Conservation (phyloP, 257 asterid genomes). For the Avicennia marina region DNA sequence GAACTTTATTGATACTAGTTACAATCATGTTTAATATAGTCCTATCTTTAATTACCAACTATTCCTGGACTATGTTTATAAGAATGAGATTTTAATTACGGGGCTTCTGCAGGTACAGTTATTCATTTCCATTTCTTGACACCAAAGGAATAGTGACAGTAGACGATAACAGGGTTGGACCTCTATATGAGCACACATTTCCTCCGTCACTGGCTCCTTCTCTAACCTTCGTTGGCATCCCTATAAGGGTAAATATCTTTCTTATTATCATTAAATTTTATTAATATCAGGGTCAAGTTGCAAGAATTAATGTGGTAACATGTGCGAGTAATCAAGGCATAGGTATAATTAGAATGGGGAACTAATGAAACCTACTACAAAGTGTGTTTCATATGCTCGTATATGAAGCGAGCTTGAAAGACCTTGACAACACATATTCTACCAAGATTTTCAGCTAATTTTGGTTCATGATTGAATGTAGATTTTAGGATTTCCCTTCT, state of each 20-base stretch:
- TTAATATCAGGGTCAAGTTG: too few species aligned
- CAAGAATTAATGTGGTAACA: too few species aligned
- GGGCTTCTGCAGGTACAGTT: constrained; percentile 83
- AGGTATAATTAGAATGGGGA: too few species aligned
- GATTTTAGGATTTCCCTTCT: constrained; percentile 84
- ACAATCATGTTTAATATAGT: too few species aligned
- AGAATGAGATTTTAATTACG: too few species aligned
- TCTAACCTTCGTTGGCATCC: constrained; percentile 84
- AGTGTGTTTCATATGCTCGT: too few species aligned
- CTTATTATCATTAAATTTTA: too few species aligned
- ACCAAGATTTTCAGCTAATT: constrained; percentile 7
- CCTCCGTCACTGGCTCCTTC: constrained; percentile 88
- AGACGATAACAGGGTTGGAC: constrained; percentile 85
- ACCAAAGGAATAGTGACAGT: constrained; percentile 78
- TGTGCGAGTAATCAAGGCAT: too few species aligned
- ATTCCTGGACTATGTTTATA: constrained; percentile 1
- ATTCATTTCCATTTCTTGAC: constrained; percentile 88
- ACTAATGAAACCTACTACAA: too few species aligned
- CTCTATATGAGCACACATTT: constrained; percentile 86
- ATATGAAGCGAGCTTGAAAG: too few species aligned
- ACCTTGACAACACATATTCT: neutral
- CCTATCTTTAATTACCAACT: too few species aligned
- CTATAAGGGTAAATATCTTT: constrained; percentile 74
- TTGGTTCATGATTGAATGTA: constrained; percentile 21
- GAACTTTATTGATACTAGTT: too few species aligned